These are phyloP conservation scores for Ploettnerulaceae sp. DNA, from an alignment of 2,329 filamentous ascomycete species.

Conservation along the genomic window DNA sequence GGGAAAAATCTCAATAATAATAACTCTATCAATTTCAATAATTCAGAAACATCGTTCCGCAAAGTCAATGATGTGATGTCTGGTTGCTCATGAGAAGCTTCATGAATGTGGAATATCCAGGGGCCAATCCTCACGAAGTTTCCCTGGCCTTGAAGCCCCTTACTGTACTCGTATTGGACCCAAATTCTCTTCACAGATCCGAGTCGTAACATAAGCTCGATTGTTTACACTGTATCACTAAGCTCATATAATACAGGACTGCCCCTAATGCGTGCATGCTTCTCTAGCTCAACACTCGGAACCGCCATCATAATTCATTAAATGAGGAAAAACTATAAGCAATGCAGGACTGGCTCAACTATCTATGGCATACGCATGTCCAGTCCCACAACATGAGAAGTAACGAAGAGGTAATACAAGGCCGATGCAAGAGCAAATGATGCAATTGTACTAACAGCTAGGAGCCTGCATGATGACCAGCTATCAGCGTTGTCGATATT, in stretches of 20 bases:
- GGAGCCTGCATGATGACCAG: constrained; percentile 23
- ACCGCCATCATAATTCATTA: constrained; percentile 6
- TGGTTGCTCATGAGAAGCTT: no score
- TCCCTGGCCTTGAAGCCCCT: no score
- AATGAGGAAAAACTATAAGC: background rate
- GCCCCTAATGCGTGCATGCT: background rate
- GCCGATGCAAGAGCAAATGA: constrained; percentile 24
- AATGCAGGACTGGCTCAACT: constrained; percentile 2
- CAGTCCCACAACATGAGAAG: background rate
- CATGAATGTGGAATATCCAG: no score
- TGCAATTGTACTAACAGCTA: constrained; percentile 24
- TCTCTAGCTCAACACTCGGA: background rate
- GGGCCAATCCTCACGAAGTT: no score
- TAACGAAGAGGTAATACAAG: constrained; percentile 23
- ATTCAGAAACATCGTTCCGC: no score
- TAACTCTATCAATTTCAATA: no score
- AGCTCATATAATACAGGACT: constrained; percentile 15
- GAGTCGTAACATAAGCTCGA: no score
- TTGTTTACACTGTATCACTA: constrained; percentile 2
- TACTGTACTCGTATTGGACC: no score
- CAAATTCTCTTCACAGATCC: no score
- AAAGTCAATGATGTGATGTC: no score
- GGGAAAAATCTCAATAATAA: no score
- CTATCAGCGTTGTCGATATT: constrained; percentile 23
- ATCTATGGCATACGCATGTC: constrained; percentile 3